Evolutionary conservation across 2,329 filamentous ascomycete species (phyloP), one percentile per base, ranked within the genome.

Genomic region (Penicillium sp.): DNA sequence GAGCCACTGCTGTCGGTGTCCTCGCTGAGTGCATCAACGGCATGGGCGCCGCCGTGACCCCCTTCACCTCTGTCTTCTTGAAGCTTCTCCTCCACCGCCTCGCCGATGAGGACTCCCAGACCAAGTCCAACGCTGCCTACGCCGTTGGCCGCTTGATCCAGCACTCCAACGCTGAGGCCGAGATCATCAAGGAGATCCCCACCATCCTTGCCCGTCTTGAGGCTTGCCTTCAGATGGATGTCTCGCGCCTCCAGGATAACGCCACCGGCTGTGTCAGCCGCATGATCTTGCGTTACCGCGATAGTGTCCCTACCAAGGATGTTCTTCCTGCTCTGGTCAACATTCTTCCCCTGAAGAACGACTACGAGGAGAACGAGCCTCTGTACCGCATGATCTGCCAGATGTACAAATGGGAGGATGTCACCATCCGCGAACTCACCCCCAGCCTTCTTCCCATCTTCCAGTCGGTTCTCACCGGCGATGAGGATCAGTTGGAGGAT

Each of bases 361-460:
- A 97, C 75, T 97, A 85, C 68, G 92, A 97, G 76, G 94, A 97
- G 84, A 97, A 99, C 78, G 90, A 91, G 68, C 92, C 94, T 9
- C 87, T 97, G 59, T 99, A 89, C 78, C 84, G 89, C 74, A 95
- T 92, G 85, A 88, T 99, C 69, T 88, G 90, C 75, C 87, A 89
- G 75, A 84, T 97, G 63, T 97, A 80, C 69, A 78, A 78, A 64
- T 76, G 74, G 70, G 75, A 79, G 60, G 76, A 81, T 61, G 62
- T 72, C 21, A 79, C 76, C 45, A 72, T 80, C 58, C 74, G 73
- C 49, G 70, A 74, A 46, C 73, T 80, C 29, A 81, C 79, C 4
- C 76, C 76, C 3, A 73, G 74, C 48, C 70, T 81, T 43, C 69
- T 79, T 33, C 77, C 79, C 16, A 70, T 80, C 64, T 78, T 81